Evolutionary conservation across 805 yeast genomes (phyloP).

Genomic region (Cyberlindnera meyerae): DNA sequence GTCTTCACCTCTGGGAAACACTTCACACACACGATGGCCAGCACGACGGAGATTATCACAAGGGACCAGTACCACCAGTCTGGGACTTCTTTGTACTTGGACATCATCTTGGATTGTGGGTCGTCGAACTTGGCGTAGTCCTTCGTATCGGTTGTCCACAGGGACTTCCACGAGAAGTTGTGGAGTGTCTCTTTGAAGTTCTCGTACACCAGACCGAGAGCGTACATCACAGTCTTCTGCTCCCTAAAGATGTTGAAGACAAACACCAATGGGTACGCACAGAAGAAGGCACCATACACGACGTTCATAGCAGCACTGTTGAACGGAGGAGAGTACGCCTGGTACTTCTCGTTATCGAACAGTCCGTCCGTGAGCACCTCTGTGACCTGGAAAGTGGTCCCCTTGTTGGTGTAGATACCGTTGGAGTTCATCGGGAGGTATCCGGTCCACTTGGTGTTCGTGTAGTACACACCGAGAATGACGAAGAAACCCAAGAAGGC

Average conservation of each 20-base stretch:
- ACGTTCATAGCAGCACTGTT: slow-evolving; percentile 59
- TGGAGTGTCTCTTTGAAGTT: slow-evolving; percentile 3
- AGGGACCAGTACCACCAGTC: slow-evolving; percentile 40
- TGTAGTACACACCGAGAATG: slow-evolving; percentile 35
- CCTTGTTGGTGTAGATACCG: slow-evolving; percentile 47
- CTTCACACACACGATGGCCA: slow-evolving; percentile 41
- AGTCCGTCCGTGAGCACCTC: slow-evolving; percentile 41
- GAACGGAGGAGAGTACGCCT: slow-evolving; percentile 59
- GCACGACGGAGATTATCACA: slow-evolving; percentile 37
- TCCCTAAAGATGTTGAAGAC: slow-evolving; percentile 41
- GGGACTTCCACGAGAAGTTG: slow-evolving; percentile 5
- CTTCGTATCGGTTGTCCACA: neutral
- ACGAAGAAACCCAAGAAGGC: slow-evolving; percentile 28
- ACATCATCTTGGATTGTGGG: slow-evolving; percentile 44
- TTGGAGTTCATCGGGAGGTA: slow-evolving; percentile 45
- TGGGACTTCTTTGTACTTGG: slow-evolving; percentile 54
- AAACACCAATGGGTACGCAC: slow-evolving; percentile 45
- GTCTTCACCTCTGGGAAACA: slow-evolving; percentile 43
- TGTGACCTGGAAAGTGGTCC: slow-evolving; percentile 41
- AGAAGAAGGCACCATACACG: slow-evolving; percentile 47
- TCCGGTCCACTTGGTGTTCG: slow-evolving; percentile 36
- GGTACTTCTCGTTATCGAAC: slow-evolving; percentile 44
- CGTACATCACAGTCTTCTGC: slow-evolving; percentile 31
- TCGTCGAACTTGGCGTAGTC: slow-evolving; percentile 9
- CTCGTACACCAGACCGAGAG: slow-evolving; percentile 6